These are phyloP conservation scores for Cryptococcus sp. DNA, from an alignment of 1,284 basidiomycete genomes.

Conservation along the genomic window DNA sequence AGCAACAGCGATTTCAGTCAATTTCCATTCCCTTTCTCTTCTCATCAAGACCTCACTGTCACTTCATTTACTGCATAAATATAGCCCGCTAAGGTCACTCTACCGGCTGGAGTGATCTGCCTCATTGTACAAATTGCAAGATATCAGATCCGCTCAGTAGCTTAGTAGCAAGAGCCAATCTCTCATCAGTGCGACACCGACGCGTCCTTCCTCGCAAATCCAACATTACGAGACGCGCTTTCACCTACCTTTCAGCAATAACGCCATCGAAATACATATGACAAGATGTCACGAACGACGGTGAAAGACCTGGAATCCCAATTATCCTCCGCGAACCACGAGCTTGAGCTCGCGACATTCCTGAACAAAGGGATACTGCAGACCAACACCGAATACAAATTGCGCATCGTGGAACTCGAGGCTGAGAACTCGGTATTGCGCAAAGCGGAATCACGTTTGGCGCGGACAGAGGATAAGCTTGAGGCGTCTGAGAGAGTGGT, in stretches of 20 bases:
- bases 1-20: neutral
- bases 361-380: constrained; percentile 47
- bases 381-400: constrained; percentile 38
- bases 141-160: no score
- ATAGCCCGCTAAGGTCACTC: no score
- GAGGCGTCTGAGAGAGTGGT: constrained; percentile 18
- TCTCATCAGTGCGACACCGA: neutral
- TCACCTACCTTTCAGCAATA: no score
- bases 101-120: no score
- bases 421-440: constrained; percentile 38
- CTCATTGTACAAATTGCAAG: no score
- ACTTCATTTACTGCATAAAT: neutral
- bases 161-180: no score
- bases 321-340: constrained; percentile 25
- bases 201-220: no score
- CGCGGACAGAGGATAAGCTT: constrained; percentile 37
- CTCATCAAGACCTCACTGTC: neutral
- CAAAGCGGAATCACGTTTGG: constrained; percentile 34
- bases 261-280: no score
- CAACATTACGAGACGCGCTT: no score
- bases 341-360: constrained; percentile 43
- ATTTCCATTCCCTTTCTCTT: neutral
- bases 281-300: constrained; percentile 9
- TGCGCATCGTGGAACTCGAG: constrained; percentile 43
- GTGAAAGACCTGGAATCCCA: constrained; percentile 15